These are phyloP conservation scores for Hyphodiscus sp. DNA, from an alignment of 2,329 filamentous ascomycete species.

Conservation along the genomic window DNA sequence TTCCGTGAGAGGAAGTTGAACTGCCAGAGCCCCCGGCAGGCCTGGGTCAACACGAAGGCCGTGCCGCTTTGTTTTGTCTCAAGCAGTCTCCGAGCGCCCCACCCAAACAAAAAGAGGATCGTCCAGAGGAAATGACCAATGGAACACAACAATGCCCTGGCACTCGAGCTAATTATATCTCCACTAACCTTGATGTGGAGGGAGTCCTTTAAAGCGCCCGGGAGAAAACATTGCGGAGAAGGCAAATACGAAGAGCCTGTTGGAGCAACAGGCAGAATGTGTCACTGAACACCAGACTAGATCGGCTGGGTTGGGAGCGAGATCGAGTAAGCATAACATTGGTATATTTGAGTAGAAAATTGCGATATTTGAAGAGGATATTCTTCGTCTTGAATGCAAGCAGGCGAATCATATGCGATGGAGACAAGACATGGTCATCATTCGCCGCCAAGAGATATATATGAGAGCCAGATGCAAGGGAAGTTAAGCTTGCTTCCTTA, in stretches of 20 bases:
- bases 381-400: too few relatives aligned
- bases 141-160: not conserved
- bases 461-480: too few relatives aligned
- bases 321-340: not conserved
- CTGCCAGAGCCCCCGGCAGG: too few relatives aligned
- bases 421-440: too few relatives aligned
- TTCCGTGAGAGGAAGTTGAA: not conserved
- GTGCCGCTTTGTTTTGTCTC: not conserved
- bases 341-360: not conserved
- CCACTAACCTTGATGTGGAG: not conserved
- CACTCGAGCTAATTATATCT: not conserved
- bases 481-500: too few relatives aligned
- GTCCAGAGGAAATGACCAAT: not conserved
- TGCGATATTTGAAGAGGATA: not conserved
- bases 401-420: too few relatives aligned
- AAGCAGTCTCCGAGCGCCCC: not conserved
- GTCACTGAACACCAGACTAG: too few relatives aligned
- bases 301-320: not conserved
- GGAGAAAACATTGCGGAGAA: not conserved
- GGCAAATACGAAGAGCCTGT: not conserved
- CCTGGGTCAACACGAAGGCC: not conserved
- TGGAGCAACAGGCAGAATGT: not conserved
- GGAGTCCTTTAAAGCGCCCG: not conserved
- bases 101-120: not conserved
- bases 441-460: too few relatives aligned